These are phyloP conservation scores for Exophiala bonariae DNA, from an alignment of 2,329 filamentous ascomycete species.

Conservation along the genomic window DNA sequence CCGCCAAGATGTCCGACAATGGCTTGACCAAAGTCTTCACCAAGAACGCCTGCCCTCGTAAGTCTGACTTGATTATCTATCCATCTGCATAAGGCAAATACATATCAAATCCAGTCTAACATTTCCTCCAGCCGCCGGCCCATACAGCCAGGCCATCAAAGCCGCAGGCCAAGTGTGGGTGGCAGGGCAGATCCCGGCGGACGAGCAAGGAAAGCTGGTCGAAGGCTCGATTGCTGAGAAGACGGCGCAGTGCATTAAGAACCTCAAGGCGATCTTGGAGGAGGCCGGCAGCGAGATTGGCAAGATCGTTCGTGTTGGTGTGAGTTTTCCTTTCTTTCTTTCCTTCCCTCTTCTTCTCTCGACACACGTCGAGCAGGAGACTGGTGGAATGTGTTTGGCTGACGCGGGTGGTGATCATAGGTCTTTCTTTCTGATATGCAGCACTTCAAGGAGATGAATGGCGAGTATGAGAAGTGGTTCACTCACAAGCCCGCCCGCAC, in stretches of 20 bases:
- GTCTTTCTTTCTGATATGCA: constrained; percentile 92
- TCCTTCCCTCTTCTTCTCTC: neutral
- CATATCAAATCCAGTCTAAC: no score
- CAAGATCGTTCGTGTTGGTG: constrained; percentile 83
- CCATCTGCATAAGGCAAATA: no score
- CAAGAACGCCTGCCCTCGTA: constrained; percentile 48
- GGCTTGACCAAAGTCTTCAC: constrained; percentile 39
- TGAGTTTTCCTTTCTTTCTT: constrained; percentile 29
- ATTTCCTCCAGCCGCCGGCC: constrained; percentile 18
- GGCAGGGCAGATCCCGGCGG: constrained; percentile 75
- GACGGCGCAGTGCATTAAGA: constrained; percentile 71
- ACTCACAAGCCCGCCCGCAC: constrained; percentile 62
- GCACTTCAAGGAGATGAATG: constrained; percentile 80
- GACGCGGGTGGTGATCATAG: constrained; percentile 25
- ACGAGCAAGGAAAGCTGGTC: constrained; percentile 60
- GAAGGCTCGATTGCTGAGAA: constrained; percentile 67
- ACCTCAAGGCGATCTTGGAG: constrained; percentile 79
- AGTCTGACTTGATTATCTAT: constrained; percentile 23
- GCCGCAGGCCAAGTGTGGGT: constrained; percentile 69
- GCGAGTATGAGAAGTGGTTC: constrained; percentile 71
- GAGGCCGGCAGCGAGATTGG: constrained; percentile 76
- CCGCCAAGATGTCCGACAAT: constrained; percentile 11
- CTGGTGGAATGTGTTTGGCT: neutral
- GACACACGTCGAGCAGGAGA: no score
- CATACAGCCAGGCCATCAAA: constrained; percentile 61